These are phyloP conservation scores for Ceratorhiza oryzae-sativae DNA, from an alignment of 1,284 basidiomycete species.

Conservation along the genomic window DNA sequence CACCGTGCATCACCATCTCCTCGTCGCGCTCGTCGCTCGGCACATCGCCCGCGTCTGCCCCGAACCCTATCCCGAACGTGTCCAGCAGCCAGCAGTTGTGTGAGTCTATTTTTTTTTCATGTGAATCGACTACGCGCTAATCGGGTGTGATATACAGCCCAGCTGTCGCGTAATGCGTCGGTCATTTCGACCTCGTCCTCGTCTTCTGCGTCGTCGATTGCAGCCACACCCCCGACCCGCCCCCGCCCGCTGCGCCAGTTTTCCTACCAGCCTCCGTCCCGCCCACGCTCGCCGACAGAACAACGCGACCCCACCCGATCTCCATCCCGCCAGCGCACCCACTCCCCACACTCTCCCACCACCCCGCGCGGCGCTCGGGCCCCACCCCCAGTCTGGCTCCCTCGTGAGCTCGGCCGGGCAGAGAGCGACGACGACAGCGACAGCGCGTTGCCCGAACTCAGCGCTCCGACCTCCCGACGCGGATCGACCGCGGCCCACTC, in stretches of 20 bases:
- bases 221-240: constrained; percentile 61
- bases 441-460: constrained; percentile 44
- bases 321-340: constrained; percentile 56
- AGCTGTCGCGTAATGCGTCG: constrained; percentile 73
- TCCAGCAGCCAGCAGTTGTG: constrained; percentile 15
- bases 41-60: background rate
- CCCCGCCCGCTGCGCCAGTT: constrained; percentile 57
- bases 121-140: background rate
- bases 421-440: constrained; percentile 49
- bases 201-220: constrained; percentile 41
- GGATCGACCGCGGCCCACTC: constrained; percentile 17
- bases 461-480: constrained; percentile 47
- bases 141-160: constrained; percentile 17
- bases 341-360: constrained; percentile 57
- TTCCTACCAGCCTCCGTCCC: constrained; percentile 51
- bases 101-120: background rate
- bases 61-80: background rate
- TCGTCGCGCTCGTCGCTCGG: constrained; percentile 15
- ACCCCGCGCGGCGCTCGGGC: constrained; percentile 53
- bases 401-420: constrained; percentile 62
- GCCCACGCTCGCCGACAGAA: constrained; percentile 59
- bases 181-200: constrained; percentile 64
- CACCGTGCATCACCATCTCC: constrained; percentile 27
- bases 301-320: constrained; percentile 61
- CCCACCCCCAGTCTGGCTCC: constrained; percentile 64